Percentiles rank a stretch among this genome's conserved stretches.
phyloP scores from a whole-genome alignment of 306 rosid genomes.

The Citrullus mucosospermus region DNA sequence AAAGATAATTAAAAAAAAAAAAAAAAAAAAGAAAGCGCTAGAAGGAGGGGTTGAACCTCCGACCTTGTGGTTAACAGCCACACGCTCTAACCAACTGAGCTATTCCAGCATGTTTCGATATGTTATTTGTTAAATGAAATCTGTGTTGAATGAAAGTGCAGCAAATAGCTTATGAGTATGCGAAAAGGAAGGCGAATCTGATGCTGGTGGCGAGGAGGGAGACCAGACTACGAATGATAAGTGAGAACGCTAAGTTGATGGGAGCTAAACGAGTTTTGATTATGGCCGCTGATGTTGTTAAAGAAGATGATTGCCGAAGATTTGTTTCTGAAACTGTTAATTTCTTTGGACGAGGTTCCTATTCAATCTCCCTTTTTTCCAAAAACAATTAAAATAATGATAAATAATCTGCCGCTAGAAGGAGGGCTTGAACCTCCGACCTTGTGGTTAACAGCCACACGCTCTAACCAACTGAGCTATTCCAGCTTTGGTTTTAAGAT shows the following conservation, averaged over 20 bases:
- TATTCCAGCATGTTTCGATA: not conserved
- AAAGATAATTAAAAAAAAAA: no score
- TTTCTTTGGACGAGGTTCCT: constrained; percentile 35
- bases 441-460: not conserved
- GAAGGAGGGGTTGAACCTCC: not conserved
- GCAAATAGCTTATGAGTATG: constrained; percentile 92
- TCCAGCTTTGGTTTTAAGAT: not conserved
- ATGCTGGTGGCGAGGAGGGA: constrained; percentile 78
- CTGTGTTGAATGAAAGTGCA: constrained; percentile 10
- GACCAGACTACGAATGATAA: constrained; percentile 38
- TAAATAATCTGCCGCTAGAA: not conserved
- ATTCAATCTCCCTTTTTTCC: not conserved
- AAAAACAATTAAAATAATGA: no score
- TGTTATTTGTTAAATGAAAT: not conserved
- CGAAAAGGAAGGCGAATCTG: constrained; percentile 55
- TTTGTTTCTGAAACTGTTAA: constrained; percentile 45
- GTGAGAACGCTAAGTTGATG: constrained; percentile 51
- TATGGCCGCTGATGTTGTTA: constrained; percentile 81
- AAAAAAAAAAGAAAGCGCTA: no score
- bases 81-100: not conserved
- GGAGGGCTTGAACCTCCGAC: not conserved
- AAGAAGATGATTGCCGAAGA: constrained; percentile 76
- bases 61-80: not conserved
- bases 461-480: not conserved
- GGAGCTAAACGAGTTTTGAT: constrained; percentile 64